Base-by-base conservation (phyloP, 768 basidiomycete species). In the Kwoniella botswanensis region DNA sequence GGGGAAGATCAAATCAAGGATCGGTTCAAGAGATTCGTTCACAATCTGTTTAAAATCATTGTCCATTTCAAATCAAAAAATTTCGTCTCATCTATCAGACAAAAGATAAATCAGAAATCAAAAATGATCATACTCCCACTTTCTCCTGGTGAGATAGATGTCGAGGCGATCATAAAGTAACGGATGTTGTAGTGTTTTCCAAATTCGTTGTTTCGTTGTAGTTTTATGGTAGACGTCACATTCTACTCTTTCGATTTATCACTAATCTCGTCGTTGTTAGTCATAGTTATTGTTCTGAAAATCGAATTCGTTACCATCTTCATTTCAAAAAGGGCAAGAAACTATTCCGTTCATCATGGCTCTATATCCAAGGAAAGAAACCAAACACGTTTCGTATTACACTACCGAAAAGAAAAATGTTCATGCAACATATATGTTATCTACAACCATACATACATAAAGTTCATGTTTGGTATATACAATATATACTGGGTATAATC, bases 391-490 rank as follows among this genome's bases (percentile, higher is more conserved):
- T 26, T 26, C 26, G 26, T 26, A 4, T 26, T 4, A 3, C 26
- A 26, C 26, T 26, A 26, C 26, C 26, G 26, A 26, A 26, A 26
- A 26, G 26, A 26, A 55, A 24, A 55, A 55, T 44, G 13, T 58
- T 29, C 3, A 67, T 67, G 57, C 57, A 43, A 58, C 56, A 64
- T 54, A 55, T 64, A 24, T 62, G 61, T 60, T 9, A 41, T 29
- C 9, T n/a, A 22, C 21, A 22, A 24, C 9, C n/a, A 18, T 24
- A 21, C 24, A 21, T 55, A 43, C 58, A 43, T 35, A 35, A 6
- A 15, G 24, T 15, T 60, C 13, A 26, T 35, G 22, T 43, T 10
- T 44, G 21, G 29, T 41, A 62, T 43, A 62, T 60, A 35, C 26
- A 13, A 35, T 7, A 10, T n/a, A 62, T 62, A 29, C 43, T 18